Percentiles rank a stretch among this genome's conserved stretches.
Evolutionary conservation across 2,329 filamentous ascomycete genomes (phyloP).

Genomic region (Knoxdaviesia proteae): DNA sequence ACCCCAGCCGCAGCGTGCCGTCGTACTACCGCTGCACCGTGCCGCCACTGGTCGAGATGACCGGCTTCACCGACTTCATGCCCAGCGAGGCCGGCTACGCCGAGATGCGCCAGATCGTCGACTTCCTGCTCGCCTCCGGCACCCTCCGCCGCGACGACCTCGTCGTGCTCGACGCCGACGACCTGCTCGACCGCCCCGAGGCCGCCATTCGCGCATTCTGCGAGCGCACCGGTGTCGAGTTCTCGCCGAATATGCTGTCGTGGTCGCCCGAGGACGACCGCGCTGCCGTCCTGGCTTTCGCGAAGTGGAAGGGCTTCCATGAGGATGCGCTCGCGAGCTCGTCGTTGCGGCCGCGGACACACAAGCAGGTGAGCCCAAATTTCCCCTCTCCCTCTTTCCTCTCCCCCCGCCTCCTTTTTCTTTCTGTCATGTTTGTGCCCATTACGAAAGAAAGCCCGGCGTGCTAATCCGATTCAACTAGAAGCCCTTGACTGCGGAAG

Average conservation of each 20-base stretch:
- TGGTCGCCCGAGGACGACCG: slow-evolving; percentile 66
- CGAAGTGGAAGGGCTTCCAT: slow-evolving; percentile 95
- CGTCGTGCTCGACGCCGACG: slow-evolving; percentile 82
- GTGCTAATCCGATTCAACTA: slow-evolving; percentile 12
- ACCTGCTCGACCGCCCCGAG: slow-evolving; percentile 69
- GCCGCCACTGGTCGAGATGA: slow-evolving; percentile 62
- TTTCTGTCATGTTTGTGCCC: background rate
- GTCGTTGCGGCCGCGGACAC: slow-evolving; percentile 47
- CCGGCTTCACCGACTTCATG: slow-evolving; percentile 73
- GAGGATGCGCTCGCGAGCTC: slow-evolving; percentile 79
- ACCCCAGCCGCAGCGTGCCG: slow-evolving; percentile 78
- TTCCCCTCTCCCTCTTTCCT: background rate
- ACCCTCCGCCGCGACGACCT: slow-evolving; percentile 55
- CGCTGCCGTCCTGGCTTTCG: slow-evolving; percentile 55
- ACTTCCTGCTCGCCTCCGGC: slow-evolving; percentile 51
- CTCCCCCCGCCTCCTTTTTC: slow-evolving; percentile 3
- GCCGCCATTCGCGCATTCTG: slow-evolving; percentile 63
- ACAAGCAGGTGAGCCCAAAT: slow-evolving; percentile 31
- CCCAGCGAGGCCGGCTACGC: slow-evolving; percentile 76
- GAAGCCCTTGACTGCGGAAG: slow-evolving; percentile 41
- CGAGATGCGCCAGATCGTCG: slow-evolving; percentile 71
- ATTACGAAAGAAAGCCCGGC: background rate
- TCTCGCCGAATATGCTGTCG: slow-evolving; percentile 54
- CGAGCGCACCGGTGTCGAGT: slow-evolving; percentile 59
- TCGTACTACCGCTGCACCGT: slow-evolving; percentile 90